Percentiles rank a stretch among this genome's conserved stretches.
These are phyloP conservation scores for Arctostaphylos glauca DNA, from an alignment of 148 eudicot genomes.

Conservation along the genomic window DNA sequence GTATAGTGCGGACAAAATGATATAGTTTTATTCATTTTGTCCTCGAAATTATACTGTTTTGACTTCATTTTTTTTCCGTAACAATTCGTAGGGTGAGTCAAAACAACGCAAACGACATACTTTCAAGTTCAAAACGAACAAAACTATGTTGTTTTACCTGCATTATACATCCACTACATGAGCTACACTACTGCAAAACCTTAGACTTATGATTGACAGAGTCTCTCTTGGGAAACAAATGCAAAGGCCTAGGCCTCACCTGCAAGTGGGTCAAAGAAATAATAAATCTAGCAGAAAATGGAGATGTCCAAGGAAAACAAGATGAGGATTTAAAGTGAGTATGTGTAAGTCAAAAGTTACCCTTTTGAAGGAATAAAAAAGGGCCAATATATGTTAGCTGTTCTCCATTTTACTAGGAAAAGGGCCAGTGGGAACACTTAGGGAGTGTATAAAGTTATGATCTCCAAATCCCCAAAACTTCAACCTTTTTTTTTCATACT, in stretches of 20 bases:
- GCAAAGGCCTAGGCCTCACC: neutral
- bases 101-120: too few relatives aligned
- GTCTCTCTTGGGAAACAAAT: neutral
- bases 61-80: too few relatives aligned
- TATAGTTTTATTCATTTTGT: too few relatives aligned
- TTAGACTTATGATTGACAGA: neutral
- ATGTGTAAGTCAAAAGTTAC: constrained; percentile 9
- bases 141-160: too few relatives aligned
- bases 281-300: neutral
- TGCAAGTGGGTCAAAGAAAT: neutral
- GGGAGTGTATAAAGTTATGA: neutral
- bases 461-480: constrained; percentile 15
- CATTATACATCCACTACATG: too few relatives aligned
- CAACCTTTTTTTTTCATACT: constrained; percentile 8
- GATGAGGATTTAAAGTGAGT: neutral
- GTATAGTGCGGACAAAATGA: too few relatives aligned
- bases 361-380: constrained; percentile 4
- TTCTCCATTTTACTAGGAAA: neutral
- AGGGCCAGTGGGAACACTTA: constrained; percentile 11
- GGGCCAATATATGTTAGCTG: neutral
- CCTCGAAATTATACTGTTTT: too few relatives aligned
- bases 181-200: neutral
- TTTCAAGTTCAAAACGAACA: too few relatives aligned
- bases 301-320: neutral
- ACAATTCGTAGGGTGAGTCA: too few relatives aligned